Percentiles rank a stretch among this genome's conserved stretches.
Evolutionary conservation across 129 eudicot genomes (phyloP).

Genomic region (Lactuca saligna): DNA sequence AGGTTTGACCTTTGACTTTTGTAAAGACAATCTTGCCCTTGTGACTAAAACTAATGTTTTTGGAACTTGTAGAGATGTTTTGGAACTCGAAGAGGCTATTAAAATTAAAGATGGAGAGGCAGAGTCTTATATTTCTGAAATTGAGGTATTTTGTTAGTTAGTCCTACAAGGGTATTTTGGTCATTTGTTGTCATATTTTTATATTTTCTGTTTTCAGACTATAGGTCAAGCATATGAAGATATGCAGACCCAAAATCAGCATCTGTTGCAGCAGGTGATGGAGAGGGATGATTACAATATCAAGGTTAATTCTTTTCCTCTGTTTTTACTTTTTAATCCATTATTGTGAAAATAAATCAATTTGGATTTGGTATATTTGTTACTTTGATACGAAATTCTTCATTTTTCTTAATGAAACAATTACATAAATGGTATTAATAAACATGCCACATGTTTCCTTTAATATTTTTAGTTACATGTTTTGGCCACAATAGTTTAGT

Average conservation of each 20-base stretch:
- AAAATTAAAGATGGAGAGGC: slow-evolving; percentile 91
- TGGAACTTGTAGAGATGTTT: slow-evolving; percentile 80
- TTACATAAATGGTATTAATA: neutral
- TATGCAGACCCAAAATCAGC: slow-evolving; percentile 98
- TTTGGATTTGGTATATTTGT: neutral
- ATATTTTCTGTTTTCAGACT: slow-evolving; percentile 46
- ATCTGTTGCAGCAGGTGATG: slow-evolving; percentile 74
- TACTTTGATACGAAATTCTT: too few relatives aligned
- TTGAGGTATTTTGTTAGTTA: slow-evolving; percentile 53
- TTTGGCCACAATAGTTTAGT: too few relatives aligned
- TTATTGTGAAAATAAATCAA: neutral
- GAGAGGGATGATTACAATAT: slow-evolving; percentile 98
- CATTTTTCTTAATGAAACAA: neutral
- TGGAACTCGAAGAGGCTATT: slow-evolving; percentile 79
- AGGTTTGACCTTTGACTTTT: slow-evolving; percentile 62
- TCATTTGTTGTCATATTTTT: neutral
- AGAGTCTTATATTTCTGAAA: slow-evolving; percentile 88
- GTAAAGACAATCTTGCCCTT: slow-evolving; percentile 4
- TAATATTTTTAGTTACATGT: too few relatives aligned
- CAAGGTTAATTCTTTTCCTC: slow-evolving; percentile 51
- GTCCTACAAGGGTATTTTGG: neutral
- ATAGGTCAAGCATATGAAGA: slow-evolving; percentile 99
- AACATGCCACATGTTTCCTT: neutral
- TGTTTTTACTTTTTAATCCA: neutral
- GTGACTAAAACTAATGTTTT: slow-evolving; percentile 36